A percentile compares a stretch with the other conserved stretches of the same genome.
Conservation (phyloP, 2,329 filamentous ascomycete genomes). For the Teratosphaeria zuluensis region DNA sequence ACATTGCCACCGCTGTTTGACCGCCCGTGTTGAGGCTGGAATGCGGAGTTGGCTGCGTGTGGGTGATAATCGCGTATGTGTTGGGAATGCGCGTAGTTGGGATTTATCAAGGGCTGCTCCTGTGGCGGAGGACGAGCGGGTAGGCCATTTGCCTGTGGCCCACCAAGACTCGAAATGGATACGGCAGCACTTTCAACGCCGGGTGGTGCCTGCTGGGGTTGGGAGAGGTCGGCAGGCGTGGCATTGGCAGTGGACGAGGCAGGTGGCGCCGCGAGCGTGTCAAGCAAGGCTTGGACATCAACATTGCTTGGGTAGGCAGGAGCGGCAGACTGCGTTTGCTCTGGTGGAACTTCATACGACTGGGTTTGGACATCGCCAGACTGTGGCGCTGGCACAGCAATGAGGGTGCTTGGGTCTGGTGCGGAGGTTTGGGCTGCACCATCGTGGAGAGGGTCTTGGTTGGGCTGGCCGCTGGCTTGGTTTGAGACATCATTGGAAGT, state of each 20-base stretch:
- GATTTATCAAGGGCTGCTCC: slow-evolving; percentile 38
- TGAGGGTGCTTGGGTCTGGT: background rate
- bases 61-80: slow-evolving; percentile 43
- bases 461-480: slow-evolving; percentile 12
- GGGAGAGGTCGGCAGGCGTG: slow-evolving; percentile 11
- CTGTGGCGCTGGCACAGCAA: background rate
- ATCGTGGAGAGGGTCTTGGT: slow-evolving; percentile 5
- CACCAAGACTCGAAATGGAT: slow-evolving; percentile 19
- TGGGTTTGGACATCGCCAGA: slow-evolving; percentile 3
- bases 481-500: slow-evolving; percentile 9
- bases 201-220: slow-evolving; percentile 23
- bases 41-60: slow-evolving; percentile 31
- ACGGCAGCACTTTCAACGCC: slow-evolving; percentile 23
- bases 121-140: slow-evolving; percentile 41
- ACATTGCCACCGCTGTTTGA: slow-evolving; percentile 17
- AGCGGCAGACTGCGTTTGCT: slow-evolving; percentile 1
- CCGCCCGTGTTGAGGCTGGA: slow-evolving; percentile 20
- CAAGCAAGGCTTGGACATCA: slow-evolving; percentile 39
- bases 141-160: slow-evolving; percentile 31
- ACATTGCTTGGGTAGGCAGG: slow-evolving; percentile 22
- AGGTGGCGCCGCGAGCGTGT: slow-evolving; percentile 27
- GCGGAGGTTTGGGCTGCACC: slow-evolving; percentile 2
- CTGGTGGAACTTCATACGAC: background rate
- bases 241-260: slow-evolving; percentile 17
- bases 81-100: slow-evolving; percentile 38